Evolutionary conservation across 2,329 filamentous ascomycete species (phyloP), one percentile per base, ranked within the genome.

Genomic region (Aspergillus puulaauensis): DNA sequence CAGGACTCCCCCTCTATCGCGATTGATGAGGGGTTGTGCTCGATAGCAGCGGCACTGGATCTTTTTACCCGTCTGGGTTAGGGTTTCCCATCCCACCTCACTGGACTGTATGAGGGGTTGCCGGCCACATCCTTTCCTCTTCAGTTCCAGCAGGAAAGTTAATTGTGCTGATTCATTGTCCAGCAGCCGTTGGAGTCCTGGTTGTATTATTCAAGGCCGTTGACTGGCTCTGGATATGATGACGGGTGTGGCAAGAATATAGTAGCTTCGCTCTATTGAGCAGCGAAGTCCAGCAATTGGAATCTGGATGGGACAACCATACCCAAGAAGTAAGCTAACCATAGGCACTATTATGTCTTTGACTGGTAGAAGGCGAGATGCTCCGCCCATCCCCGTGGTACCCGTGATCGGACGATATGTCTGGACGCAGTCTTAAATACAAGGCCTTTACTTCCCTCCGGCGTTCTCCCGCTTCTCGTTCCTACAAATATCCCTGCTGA

Each of bases 31-130:
- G 43, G 46, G 40, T 24, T 35, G 35, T 8, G 15, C n/a, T 41
- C 45, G 53, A 49, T 46, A 46, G 45, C n/a, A 45, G 39, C 14
- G 23, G 47, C 24, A 33, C 59, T 50, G 64, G 64, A 65, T 61
- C 56, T 17, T 59, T 62, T 66, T 65, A 46, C 64, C 63, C 41
- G 24, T 59, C 60, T 45, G 51, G 61, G 64, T 59, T 66, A 66
- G 59, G 44, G 31, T 55, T 65, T 65, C 61, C 24, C 57, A 43
- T 44, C 12, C 27, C 24, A 33, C 12, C 19, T 23, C 49, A 6
- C 24, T 23, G 15, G 11, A 4, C 9, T n/a, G 15, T 15, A 35
- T 31, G 31, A 37, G 14, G n/a, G 11, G 12, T 14, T 19, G 31
- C 11, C 11, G 24, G 7, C 17, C 12, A 33, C 23, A 37, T 35